Percentiles rank a stretch among this genome's conserved stretches.
These are phyloP conservation scores for Xanthoconium separans DNA, from an alignment of 1,284 basidiomycete species.

Conservation along the genomic window DNA sequence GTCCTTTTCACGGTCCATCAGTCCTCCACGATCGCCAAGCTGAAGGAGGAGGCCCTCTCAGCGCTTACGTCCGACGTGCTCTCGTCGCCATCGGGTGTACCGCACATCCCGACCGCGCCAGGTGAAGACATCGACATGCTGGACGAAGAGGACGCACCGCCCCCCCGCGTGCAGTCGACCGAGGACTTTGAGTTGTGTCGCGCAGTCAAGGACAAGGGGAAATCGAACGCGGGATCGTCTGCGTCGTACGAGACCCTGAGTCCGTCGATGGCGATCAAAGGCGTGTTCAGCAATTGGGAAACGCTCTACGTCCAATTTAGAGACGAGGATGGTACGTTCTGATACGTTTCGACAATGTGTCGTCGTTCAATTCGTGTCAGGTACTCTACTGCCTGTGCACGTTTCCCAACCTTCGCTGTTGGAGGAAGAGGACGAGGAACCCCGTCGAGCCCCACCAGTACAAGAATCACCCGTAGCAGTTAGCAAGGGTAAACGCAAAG, in stretches of 20 bases:
- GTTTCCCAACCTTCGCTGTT: constrained; percentile 41
- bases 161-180: constrained; percentile 44
- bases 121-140: constrained; percentile 26
- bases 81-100: constrained; percentile 10
- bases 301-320: constrained; percentile 63
- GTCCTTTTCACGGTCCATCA: constrained; percentile 57
- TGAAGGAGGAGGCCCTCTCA: constrained; percentile 63
- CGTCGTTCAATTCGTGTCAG: constrained; percentile 27
- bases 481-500: constrained; percentile 51
- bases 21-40: constrained; percentile 48
- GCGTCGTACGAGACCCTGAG: constrained; percentile 50
- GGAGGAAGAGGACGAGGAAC: constrained; percentile 47
- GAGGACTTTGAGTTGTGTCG: constrained; percentile 68
- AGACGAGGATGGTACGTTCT: constrained; percentile 51
- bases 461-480: constrained; percentile 19
- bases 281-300: constrained; percentile 61
- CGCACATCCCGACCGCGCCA: constrained; percentile 21
- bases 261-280: constrained; percentile 45
- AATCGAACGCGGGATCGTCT: constrained; percentile 35
- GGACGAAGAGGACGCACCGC: constrained; percentile 28
- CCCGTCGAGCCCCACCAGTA: constrained; percentile 16
- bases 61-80: constrained; percentile 53
- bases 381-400: constrained; percentile 42
- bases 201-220: constrained; percentile 49
- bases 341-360: no score